Conservation (phyloP, 2,329 filamentous ascomycete genomes). For the Fusarium euwallaceae region DNA sequence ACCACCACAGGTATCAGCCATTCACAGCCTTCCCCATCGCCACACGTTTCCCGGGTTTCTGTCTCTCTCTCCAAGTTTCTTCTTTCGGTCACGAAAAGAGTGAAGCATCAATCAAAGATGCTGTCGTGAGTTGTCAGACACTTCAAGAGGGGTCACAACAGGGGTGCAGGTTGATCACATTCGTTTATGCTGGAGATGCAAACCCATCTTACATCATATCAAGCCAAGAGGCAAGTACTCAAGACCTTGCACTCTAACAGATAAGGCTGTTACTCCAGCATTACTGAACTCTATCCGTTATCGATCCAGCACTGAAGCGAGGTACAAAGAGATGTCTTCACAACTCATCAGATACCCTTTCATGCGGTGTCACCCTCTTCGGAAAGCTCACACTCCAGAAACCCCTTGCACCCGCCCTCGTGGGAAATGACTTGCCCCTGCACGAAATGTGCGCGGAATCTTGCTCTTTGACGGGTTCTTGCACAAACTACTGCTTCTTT, state of each 20-base stretch:
- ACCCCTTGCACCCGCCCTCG: conserved; percentile 17
- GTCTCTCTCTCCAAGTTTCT: background rate
- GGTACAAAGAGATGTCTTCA: background rate
- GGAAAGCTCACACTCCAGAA: conserved; percentile 21
- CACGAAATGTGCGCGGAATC: conserved; percentile 18
- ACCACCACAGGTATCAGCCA: conserved; percentile 36
- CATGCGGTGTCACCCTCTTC: conserved; percentile 34
- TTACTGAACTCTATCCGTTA: background rate
- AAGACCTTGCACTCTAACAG: background rate
- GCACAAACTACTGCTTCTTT: conserved; percentile 23
- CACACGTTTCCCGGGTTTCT: conserved; percentile 13
- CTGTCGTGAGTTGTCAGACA: conserved; percentile 4
- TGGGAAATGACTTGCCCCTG: conserved; percentile 25
- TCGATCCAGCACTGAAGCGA: background rate
- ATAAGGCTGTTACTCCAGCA: background rate
- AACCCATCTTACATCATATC: background rate
- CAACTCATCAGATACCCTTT: conserved; percentile 15
- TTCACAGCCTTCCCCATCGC: conserved; percentile 24
- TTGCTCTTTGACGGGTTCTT: conserved; percentile 3
- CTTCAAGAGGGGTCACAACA: background rate
- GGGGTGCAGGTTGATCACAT: background rate
- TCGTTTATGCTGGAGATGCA: background rate
- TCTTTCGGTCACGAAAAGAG: background rate
- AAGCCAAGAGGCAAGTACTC: background rate
- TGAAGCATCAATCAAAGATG: conserved; percentile 11